Conservation (phyloP, 2,329 filamentous ascomycete genomes). For the Coleophoma eucalyptorum region DNA sequence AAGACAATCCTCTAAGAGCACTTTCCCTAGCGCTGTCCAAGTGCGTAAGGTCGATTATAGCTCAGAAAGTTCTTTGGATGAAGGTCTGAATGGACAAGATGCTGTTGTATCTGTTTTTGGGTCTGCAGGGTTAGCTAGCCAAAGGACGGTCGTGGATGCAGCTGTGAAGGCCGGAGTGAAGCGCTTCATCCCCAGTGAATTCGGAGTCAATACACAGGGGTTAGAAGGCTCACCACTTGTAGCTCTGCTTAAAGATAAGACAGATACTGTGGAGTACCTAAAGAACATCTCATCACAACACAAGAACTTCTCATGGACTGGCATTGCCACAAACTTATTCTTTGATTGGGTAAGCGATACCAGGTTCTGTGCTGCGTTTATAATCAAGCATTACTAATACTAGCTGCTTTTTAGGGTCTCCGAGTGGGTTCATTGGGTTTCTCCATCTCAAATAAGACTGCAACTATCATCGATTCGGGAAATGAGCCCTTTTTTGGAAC, state of each 20-base stretch:
- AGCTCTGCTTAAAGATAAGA: slow-evolving; percentile 10
- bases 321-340: slow-evolving; percentile 22
- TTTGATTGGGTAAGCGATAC: slow-evolving; percentile 15
- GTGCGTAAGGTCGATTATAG: slow-evolving; percentile 15
- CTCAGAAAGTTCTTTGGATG: slow-evolving; percentile 11
- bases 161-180: slow-evolving; percentile 55
- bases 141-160: slow-evolving; percentile 45
- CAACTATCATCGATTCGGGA: slow-evolving; percentile 24
- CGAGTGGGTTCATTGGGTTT: slow-evolving; percentile 26
- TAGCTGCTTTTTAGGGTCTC: slow-evolving; percentile 6
- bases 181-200: slow-evolving; percentile 59
- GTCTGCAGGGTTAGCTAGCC: not conserved
- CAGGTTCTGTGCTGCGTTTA: not conserved
- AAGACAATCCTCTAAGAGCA: slow-evolving; percentile 21
- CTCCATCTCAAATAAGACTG: slow-evolving; percentile 24
- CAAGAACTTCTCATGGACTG: slow-evolving; percentile 25
- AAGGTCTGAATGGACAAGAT: slow-evolving; percentile 23
- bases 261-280: slow-evolving; percentile 7
- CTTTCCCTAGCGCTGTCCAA: slow-evolving; percentile 16
- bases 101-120: slow-evolving; percentile 15
- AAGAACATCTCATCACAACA: slow-evolving; percentile 6
- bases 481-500: slow-evolving; percentile 15
- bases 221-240: slow-evolving; percentile 7
- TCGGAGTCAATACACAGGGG: slow-evolving; percentile 28
- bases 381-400: not conserved